Conservation (phyloP, 2,329 filamentous ascomycete genomes). For the Fusarium veterinarium region DNA sequence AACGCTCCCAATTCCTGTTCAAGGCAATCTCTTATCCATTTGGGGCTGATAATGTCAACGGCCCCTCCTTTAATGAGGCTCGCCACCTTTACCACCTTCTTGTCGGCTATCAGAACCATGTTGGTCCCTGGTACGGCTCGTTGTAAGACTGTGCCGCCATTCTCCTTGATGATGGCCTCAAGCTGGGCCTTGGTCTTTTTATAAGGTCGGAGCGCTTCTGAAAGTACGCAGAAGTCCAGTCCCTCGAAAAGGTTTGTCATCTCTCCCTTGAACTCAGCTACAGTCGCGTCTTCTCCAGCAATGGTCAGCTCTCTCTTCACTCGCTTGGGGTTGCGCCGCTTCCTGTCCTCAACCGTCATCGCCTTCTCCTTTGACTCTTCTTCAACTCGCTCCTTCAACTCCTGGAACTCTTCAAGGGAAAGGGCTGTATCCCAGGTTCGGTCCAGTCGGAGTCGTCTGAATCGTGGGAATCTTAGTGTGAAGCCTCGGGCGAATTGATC, state of each 20-base stretch:
- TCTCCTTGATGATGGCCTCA: constrained; percentile 82
- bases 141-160: constrained; percentile 85
- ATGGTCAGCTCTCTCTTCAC: constrained; percentile 78
- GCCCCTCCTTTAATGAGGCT: constrained; percentile 80
- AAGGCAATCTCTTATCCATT: constrained; percentile 88
- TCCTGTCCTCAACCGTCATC: constrained; percentile 80
- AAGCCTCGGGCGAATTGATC: constrained; percentile 81
- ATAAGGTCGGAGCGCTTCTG: constrained; percentile 74
- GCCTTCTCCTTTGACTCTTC: constrained; percentile 77
- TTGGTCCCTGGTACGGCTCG: constrained; percentile 70
- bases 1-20: constrained; percentile 66
- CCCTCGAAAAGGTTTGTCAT: constrained; percentile 77
- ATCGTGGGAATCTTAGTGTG: constrained; percentile 91
- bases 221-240: constrained; percentile 84
- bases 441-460: constrained; percentile 84
- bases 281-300: constrained; percentile 70
- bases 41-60: constrained; percentile 79
- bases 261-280: constrained; percentile 63
- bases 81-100: constrained; percentile 82
- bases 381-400: constrained; percentile 75
- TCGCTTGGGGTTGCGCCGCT: constrained; percentile 64
- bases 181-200: constrained; percentile 84
- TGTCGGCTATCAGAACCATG: constrained; percentile 83
- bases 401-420: constrained; percentile 80
- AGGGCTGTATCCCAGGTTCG: constrained; percentile 85